Conservation (phyloP, 1,284 basidiomycete genomes). For the Wolfiporia cocos region DNA sequence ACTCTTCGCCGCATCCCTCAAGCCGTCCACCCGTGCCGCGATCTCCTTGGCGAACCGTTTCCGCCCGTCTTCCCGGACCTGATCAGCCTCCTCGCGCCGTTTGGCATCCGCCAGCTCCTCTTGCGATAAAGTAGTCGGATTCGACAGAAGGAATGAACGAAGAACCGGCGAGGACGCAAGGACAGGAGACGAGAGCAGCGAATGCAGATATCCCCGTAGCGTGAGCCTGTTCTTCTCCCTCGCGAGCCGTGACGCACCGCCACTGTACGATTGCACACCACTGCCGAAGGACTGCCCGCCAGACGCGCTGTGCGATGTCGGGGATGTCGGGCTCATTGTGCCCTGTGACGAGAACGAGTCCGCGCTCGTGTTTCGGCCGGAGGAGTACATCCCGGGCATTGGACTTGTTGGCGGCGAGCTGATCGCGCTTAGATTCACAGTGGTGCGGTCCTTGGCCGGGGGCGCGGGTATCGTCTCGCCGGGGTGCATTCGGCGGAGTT, state of each 20-base stretch:
- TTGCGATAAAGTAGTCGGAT: constrained; percentile 64
- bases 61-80: constrained; percentile 83
- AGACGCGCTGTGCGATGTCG: constrained; percentile 2
- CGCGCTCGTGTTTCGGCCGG: constrained; percentile 10
- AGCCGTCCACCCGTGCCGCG: constrained; percentile 76
- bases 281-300: constrained; percentile 3
- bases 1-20: constrained; percentile 80
- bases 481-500: constrained; percentile 83
- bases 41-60: constrained; percentile 87
- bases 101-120: constrained; percentile 80
- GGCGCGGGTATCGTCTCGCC: constrained; percentile 74
- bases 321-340: constrained; percentile 15
- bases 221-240: constrained; percentile 96
- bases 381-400: neutral
- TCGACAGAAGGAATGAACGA: constrained; percentile 79
- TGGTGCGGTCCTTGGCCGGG: constrained; percentile 81
- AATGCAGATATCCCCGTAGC: constrained; percentile 85
- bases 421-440: constrained; percentile 35
- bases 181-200: constrained; percentile 67
- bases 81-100: constrained; percentile 85
- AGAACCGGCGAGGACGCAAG: constrained; percentile 85
- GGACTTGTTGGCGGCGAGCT: constrained; percentile 7
- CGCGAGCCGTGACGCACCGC: constrained; percentile 45
- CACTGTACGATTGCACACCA: constrained; percentile 2
- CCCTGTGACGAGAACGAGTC: constrained; percentile 20